Conservation (phyloP, 2,329 filamentous ascomycete species). For the Drechslerella stenobrocha region DNA sequence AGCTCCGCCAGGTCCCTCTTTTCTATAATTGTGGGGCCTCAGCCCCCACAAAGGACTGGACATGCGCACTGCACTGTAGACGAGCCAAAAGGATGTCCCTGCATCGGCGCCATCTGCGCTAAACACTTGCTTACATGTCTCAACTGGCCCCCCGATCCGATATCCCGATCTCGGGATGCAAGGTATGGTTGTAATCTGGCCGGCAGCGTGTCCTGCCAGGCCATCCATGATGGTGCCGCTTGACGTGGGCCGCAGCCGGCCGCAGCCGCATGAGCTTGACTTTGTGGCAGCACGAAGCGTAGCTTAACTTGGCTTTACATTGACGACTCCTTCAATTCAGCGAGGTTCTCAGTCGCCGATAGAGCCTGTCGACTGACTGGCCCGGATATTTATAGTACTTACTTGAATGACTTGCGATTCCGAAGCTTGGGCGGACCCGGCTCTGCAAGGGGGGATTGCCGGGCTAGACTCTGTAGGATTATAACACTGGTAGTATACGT, state of each 20-base stretch:
- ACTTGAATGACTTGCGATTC: too few relatives aligned
- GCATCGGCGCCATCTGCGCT: neutral
- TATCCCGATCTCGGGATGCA: neutral
- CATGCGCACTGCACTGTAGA: neutral
- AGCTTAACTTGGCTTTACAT: too few relatives aligned
- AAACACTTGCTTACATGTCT: neutral
- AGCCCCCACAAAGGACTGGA: neutral
- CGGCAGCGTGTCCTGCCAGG: neutral
- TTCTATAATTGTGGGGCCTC: neutral
- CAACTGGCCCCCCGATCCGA: neutral
- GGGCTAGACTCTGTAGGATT: too few relatives aligned
- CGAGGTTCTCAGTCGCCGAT: too few relatives aligned
- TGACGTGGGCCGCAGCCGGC: neutral
- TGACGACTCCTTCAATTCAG: too few relatives aligned
- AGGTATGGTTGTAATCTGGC: neutral
- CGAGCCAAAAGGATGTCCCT: neutral
- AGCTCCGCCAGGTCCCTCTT: neutral
- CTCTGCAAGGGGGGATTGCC: too few relatives aligned
- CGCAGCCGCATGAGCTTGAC: neutral
- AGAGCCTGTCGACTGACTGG: too few relatives aligned
- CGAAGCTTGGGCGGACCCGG: too few relatives aligned
- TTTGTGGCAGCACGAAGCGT: neutral
- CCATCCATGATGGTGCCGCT: conserved; percentile 2
- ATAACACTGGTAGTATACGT: too few relatives aligned
- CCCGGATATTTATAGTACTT: too few relatives aligned